These are phyloP conservation scores for Peronospora belbahrii DNA, from an alignment of 352 stramenopile genomes.

Conservation along the genomic window DNA sequence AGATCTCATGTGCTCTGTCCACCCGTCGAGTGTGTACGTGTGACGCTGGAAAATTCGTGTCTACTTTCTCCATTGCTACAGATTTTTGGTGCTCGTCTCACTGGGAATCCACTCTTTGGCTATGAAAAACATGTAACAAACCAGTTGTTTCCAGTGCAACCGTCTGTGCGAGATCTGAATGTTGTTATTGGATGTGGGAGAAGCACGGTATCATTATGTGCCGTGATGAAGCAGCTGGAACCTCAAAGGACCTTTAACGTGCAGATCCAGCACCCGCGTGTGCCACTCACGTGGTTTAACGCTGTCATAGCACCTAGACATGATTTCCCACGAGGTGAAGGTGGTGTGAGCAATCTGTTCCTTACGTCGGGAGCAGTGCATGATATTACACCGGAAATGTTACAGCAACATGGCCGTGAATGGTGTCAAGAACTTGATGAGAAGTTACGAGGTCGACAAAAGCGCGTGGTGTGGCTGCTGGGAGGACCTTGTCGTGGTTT, in stretches of 20 bases:
- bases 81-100: conserved; percentile 25
- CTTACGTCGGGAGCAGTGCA: conserved; percentile 51
- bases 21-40: conserved; percentile 23
- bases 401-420: conserved; percentile 20
- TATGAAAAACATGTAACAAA: conserved; percentile 20
- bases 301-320: conserved; percentile 54
- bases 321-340: conserved; percentile 26
- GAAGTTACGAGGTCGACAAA: conserved; percentile 15
- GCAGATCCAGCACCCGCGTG: conserved; percentile 70
- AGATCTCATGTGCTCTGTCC: not conserved
- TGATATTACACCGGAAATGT: conserved; percentile 22
- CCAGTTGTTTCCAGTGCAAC: conserved; percentile 1
- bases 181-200: conserved; percentile 67
- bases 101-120: conserved; percentile 40
- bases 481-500: conserved; percentile 64
- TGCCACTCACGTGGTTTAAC: conserved; percentile 45
- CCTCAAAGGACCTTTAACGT: conserved; percentile 45
- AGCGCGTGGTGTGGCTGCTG: conserved; percentile 44
- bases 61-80: conserved; percentile 40
- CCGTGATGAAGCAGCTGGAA: conserved; percentile 32
- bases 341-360: conserved; percentile 23
- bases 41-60: conserved; percentile 25
- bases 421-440: conserved; percentile 21
- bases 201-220: conserved; percentile 56
- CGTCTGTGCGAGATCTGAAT: conserved; percentile 5